Evolutionary conservation across 768 basidiomycete species (phyloP), one percentile per base, ranked within the genome.

Genomic region (Pleurotus ostreatus): DNA sequence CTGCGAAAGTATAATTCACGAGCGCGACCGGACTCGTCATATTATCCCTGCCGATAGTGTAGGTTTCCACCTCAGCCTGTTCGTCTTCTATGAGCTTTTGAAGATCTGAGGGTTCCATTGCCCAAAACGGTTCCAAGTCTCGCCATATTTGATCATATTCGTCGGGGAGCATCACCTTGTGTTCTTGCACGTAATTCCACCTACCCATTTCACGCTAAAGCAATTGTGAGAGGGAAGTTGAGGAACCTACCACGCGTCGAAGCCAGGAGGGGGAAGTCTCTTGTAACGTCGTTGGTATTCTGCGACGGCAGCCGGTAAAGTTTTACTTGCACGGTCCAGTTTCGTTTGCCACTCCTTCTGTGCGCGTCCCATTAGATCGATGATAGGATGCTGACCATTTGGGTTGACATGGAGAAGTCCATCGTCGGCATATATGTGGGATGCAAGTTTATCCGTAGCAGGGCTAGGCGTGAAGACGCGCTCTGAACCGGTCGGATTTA

Each of bases 191-290:
- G 61, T 79, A 82, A 4, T 66, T 60, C 79, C 80, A 81, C 77
- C 78, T 73, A 13, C 38, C 30, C 3, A n/a, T 13, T 15, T 37
- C 39, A 34, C 12, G 23, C 23, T 5, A 43, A 18, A 38, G 18
- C 22, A 11, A 15, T 22, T 2, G 13, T 13, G 18, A 6, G 30
- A 13, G 6, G 7, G 4, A 4, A 44, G 22, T 4, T 11, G 16
- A 25, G 82, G 84, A 47, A 67, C 67, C 75, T 77, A 89, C 90
- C 90, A 92, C 45, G 78, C 74, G 64, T 88, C 89, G 57, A 92
- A 93, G 1, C 91, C 91, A 26, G 71, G 74, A 0, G 91, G 90
- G 1, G 91, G 91, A 40, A 81, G 71, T 43, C 86, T 74, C 16
- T 71, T 74, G 68, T 89, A 91, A 58, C 88, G 73, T 56, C 76